Base-by-base conservation (phyloP, 495 filamentous ascomycete species). In the Aeminium ludgeri region DNA sequence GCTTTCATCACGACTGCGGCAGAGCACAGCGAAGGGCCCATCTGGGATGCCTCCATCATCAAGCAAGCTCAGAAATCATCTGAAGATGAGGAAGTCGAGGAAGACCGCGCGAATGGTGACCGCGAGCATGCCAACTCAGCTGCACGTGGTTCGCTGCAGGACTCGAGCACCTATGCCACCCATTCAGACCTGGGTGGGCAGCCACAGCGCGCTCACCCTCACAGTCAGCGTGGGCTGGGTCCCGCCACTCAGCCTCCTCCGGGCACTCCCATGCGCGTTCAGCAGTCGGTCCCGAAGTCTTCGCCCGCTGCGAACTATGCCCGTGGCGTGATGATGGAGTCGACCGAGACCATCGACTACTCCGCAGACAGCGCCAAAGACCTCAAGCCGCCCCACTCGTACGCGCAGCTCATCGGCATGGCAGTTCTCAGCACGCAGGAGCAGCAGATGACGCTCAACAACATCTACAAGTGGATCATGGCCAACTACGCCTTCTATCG, bases 331-430 rank as follows among this genome's bases (percentile, higher is more conserved):
- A 69, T 79, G 68, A 68, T 82, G 59, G 78, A 82, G 56, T 74
- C 72, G 18, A 77, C 74, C 0, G 78, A 84, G 46, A 73, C 78
- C 46, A 76, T 96, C 42, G 86, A 97, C 59, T 80, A 93, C 53
- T 82, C 80, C 46, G 65, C 74, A 28, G 86, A 95, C 41, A 67
- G 72, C 13, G 76, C 80, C 41, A 79, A 78, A 54, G 85, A 96
- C 48, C 68, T 94, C 53, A 97, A 97, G 59, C 89, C 89, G 10
- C 79, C 82, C 27, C 91, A 79, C 61, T 95, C 86, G 58, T 97
- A 97, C 59, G 85, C 89, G n/a, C 78, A 89, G 52, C 70, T 97
- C 65, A 97, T 97, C 55, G 86, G 83, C 10, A 86, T 93, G 59
- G 91, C 89, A 1, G 93, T 97, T 40, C 72, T 94, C 41, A 76